Evolutionary conservation across 176 grass and related monocot species (phyloP).

Genomic region (Themeda triandra): DNA sequence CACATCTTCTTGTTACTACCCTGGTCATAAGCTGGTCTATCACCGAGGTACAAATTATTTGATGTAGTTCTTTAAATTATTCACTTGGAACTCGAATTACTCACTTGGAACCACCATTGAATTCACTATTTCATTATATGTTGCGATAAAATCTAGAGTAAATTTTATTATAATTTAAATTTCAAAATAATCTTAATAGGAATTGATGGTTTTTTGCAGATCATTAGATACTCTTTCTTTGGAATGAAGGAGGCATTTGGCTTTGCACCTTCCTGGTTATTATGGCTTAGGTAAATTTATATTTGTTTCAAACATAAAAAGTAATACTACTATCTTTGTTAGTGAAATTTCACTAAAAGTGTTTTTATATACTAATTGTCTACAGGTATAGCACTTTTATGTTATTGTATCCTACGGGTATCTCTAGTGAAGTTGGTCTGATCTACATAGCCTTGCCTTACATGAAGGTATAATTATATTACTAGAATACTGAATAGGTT

Average conservation of each 20-base stretch:
- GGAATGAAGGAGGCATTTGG: conserved; percentile 83
- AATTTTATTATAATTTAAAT: background rate
- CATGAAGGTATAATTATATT: conserved; percentile 51
- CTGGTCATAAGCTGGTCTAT: conserved; percentile 97
- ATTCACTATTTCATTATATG: background rate
- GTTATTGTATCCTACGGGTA: conserved; percentile 54
- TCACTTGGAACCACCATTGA: background rate
- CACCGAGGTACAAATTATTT: conserved; percentile 60
- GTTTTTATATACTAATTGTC: background rate
- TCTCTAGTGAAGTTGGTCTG: conserved; percentile 40
- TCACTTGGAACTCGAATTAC: too few species aligned
- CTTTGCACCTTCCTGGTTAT: conserved; percentile 69
- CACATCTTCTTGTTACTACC: conserved; percentile 70
- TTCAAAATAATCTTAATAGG: background rate
- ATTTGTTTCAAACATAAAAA: background rate
- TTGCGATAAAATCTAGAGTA: background rate
- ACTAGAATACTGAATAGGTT: background rate
- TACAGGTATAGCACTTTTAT: conserved; percentile 51
- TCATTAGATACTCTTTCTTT: conserved; percentile 95
- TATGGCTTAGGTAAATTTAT: conserved; percentile 80
- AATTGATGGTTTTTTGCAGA: conserved; percentile 36
- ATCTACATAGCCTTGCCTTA: conserved; percentile 42
- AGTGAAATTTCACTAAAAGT: background rate
- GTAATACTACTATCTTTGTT: background rate
- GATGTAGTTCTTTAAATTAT: too few species aligned